Conservation (phyloP, 805 yeast species). For the Saturnispora sekii region DNA sequence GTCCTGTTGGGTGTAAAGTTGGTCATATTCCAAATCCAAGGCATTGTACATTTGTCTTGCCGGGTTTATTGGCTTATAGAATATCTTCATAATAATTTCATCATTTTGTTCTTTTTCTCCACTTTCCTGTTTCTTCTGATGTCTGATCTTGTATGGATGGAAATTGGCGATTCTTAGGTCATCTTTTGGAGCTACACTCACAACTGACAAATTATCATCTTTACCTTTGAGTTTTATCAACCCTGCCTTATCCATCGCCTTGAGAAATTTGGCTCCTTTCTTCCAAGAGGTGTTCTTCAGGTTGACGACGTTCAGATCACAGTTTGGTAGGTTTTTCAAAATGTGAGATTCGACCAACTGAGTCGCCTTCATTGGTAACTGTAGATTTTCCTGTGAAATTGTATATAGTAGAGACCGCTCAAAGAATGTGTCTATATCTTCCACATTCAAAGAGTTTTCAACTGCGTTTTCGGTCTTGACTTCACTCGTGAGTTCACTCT, state of each 20-base stretch:
- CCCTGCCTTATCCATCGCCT: constrained; percentile 73
- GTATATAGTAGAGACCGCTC: constrained; percentile 62
- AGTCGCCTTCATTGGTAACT: constrained; percentile 63
- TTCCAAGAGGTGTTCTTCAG: constrained; percentile 84
- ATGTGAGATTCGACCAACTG: constrained; percentile 64
- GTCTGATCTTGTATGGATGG: constrained; percentile 46
- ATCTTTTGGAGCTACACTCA: constrained; percentile 36
- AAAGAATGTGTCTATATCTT: constrained; percentile 70
- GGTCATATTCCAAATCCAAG: constrained; percentile 28
- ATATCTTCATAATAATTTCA: constrained; percentile 25
- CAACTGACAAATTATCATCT: constrained; percentile 66
- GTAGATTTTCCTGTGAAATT: constrained; percentile 44
- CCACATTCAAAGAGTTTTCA: constrained; percentile 35
- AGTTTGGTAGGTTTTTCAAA: constrained; percentile 62
- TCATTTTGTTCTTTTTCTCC: constrained; percentile 8
- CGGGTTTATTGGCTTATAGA: constrained; percentile 49
- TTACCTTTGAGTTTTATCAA: constrained; percentile 70
- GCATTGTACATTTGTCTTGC: constrained; percentile 39
- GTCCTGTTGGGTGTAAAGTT: constrained; percentile 44
- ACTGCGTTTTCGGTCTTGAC: constrained; percentile 18
- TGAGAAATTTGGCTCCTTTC: constrained; percentile 75
- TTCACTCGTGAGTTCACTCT: constrained; percentile 1
- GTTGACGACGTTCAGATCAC: constrained; percentile 43
- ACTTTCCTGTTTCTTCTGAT: constrained; percentile 12
- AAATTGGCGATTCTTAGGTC: constrained; percentile 47